Conservation (phyloP, 495 filamentous ascomycete species). For the Filosporella fistucella region DNA sequence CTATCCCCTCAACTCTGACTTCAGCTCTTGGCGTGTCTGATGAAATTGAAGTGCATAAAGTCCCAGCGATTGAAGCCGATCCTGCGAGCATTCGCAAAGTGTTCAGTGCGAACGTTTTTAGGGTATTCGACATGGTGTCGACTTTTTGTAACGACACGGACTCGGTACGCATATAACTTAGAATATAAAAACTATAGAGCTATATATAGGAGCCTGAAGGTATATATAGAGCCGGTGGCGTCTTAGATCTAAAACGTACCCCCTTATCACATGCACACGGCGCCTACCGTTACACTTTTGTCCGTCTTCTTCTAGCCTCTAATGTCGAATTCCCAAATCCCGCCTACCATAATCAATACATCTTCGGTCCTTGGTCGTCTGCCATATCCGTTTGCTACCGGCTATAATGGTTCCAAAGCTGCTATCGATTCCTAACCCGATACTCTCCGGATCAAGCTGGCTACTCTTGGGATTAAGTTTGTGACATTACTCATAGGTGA, state of each 20-base stretch:
- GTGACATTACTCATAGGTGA: slow-evolving; percentile 53
- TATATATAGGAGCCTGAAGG: no score
- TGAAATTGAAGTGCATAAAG: slow-evolving; percentile 4
- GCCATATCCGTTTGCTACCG: slow-evolving; percentile 5
- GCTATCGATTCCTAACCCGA: slow-evolving; percentile 2
- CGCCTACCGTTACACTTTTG: no score
- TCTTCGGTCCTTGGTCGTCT: neutral
- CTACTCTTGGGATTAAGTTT: slow-evolving; percentile 36
- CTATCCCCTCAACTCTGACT: neutral
- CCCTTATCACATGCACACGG: no score
- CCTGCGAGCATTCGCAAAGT: slow-evolving; percentile 12
- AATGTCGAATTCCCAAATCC: slow-evolving; percentile 1
- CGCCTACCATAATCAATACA: slow-evolving; percentile 7
- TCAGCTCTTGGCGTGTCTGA: neutral
- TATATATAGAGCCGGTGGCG: no score
- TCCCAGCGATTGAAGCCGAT: slow-evolving; percentile 5
- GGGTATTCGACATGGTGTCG: slow-evolving; percentile 30
- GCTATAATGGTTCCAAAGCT: slow-evolving; percentile 6
- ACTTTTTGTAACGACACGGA: no score
- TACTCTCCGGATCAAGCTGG: slow-evolving; percentile 12
- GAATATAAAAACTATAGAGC: no score
- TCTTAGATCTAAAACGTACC: no score
- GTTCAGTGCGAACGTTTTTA: slow-evolving; percentile 43
- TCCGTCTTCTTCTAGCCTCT: slow-evolving; percentile 35
- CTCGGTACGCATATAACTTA: no score